A percentile compares a stretch with the other conserved stretches of the same genome.
Conservation (phyloP, 2,329 filamentous ascomycete genomes). For the Epichloe festucae region DNA sequence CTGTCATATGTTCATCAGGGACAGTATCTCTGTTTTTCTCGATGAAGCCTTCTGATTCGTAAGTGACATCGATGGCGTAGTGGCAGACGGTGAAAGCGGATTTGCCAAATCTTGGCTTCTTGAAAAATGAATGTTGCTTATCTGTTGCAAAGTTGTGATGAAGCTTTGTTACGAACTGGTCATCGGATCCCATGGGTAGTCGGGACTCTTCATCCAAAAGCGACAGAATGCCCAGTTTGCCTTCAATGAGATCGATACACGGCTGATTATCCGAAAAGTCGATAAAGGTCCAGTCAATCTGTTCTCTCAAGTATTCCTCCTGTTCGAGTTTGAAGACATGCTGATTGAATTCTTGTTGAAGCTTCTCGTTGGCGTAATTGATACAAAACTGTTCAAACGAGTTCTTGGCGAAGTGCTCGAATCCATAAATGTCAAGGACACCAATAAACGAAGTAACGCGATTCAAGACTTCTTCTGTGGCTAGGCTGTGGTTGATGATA, state of each 20-base stretch:
- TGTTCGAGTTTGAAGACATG: slow-evolving; percentile 99
- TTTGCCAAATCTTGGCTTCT: slow-evolving; percentile 96
- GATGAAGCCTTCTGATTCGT: slow-evolving; percentile 97
- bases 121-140: slow-evolving; percentile 95
- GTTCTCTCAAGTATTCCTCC: slow-evolving; percentile 88
- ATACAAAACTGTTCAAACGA: slow-evolving; percentile 99
- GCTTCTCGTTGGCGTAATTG: slow-evolving; percentile 98
- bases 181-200: slow-evolving; percentile 91
- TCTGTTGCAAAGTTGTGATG: slow-evolving; percentile 84
- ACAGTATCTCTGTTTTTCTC: slow-evolving; percentile 99
- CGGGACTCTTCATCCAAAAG: slow-evolving; percentile 93
- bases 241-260: slow-evolving; percentile 96
- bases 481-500: slow-evolving; percentile 81
- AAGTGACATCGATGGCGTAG: slow-evolving; percentile 95
- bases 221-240: slow-evolving; percentile 84
- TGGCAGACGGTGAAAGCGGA: slow-evolving; percentile 96
- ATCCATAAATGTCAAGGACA: slow-evolving; percentile 97
- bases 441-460: slow-evolving; percentile 87
- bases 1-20: slow-evolving; percentile 93
- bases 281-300: slow-evolving; percentile 99
- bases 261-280: slow-evolving; percentile 99
- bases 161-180: slow-evolving; percentile 91
- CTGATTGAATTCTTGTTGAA: slow-evolving; percentile 98
- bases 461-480: slow-evolving; percentile 73
- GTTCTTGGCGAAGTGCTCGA: slow-evolving; percentile 98